A percentile compares a stretch with the other conserved stretches of the same genome.
Evolutionary conservation across 495 filamentous ascomycete species (phyloP).

Genomic region (Podospora comata): DNA sequence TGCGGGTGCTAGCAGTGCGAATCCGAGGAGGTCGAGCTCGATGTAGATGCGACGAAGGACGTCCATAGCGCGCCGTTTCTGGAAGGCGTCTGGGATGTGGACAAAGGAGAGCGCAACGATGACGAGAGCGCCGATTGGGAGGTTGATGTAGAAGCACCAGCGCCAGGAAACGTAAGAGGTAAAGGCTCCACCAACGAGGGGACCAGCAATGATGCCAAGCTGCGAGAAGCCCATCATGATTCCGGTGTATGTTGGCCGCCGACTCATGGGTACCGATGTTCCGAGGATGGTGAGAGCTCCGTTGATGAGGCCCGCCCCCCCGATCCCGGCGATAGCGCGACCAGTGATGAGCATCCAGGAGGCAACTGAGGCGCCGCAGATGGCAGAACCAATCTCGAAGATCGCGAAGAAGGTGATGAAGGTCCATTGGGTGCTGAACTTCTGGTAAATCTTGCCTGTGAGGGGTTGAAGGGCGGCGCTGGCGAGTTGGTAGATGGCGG

Average conservation of each 20-base stretch:
- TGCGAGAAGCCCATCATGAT: slow-evolving; percentile 54
- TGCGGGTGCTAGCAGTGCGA: slow-evolving; percentile 59
- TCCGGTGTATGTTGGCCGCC: slow-evolving; percentile 38
- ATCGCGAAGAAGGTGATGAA: slow-evolving; percentile 40
- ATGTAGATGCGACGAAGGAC: slow-evolving; percentile 38
- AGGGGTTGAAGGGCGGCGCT: slow-evolving; percentile 49
- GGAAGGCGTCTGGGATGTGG: slow-evolving; percentile 46
- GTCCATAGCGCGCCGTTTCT: slow-evolving; percentile 37
- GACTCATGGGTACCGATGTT: slow-evolving; percentile 35
- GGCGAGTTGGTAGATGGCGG: slow-evolving; percentile 50
- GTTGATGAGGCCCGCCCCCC: slow-evolving; percentile 40
- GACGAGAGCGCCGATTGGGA: slow-evolving; percentile 62
- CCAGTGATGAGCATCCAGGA: slow-evolving; percentile 52
- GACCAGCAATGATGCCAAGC: slow-evolving; percentile 66
- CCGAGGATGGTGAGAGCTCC: slow-evolving; percentile 39
- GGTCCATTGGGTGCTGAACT: slow-evolving; percentile 43
- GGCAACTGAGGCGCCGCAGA: slow-evolving; percentile 50
- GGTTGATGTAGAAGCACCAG: slow-evolving; percentile 65
- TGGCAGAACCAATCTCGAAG: slow-evolving; percentile 48
- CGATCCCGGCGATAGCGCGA: slow-evolving; percentile 53
- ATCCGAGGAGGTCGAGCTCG: slow-evolving; percentile 66
- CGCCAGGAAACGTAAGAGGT: slow-evolving; percentile 57
- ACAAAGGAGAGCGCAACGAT: slow-evolving; percentile 53
- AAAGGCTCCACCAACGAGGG: slow-evolving; percentile 56
- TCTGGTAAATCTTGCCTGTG: slow-evolving; percentile 51